Percentiles rank a stretch among this genome's conserved stretches.
Evolutionary conservation across 2,329 filamentous ascomycete genomes (phyloP).

Genomic region (Penicillium janthinellum): DNA sequence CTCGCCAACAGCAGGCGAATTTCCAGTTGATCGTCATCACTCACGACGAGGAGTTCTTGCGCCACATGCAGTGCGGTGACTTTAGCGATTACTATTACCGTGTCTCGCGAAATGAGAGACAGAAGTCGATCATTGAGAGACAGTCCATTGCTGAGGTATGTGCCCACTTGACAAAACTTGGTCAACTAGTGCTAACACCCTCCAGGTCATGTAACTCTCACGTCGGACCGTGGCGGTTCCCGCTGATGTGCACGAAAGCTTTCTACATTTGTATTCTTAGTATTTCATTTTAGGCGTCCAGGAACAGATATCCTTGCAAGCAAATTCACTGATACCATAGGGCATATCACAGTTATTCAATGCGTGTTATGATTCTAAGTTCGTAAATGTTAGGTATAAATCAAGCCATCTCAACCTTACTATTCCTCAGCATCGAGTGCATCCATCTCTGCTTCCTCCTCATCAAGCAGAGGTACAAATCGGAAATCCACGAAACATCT

Average conservation of each 20-base stretch:
- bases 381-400: not conserved
- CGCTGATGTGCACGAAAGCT: not conserved
- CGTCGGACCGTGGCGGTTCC: not conserved
- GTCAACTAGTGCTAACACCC: conserved; percentile 9
- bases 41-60: conserved; percentile 94
- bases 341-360: not conserved
- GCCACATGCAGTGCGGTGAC: conserved; percentile 89
- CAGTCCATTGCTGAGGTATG: conserved; percentile 55
- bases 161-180: not conserved
- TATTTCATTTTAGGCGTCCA: conserved; percentile 1
- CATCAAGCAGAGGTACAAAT: conserved; percentile 50
- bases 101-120: conserved; percentile 76
- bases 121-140: conserved; percentile 83
- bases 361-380: not conserved
- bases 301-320: not conserved
- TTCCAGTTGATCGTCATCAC: conserved; percentile 99
- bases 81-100: conserved; percentile 92
- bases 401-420: not conserved
- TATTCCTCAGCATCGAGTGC: conserved; percentile 18
- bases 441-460: conserved; percentile 37
- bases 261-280: not conserved
- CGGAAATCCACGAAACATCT: conserved; percentile 52
- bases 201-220: conserved; percentile 23
- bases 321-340: conserved; percentile 4
- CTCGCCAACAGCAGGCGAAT: conserved; percentile 81